phyloP scores from a whole-genome alignment of 257 asterid species.

The Solanum paucissectum region DNA sequence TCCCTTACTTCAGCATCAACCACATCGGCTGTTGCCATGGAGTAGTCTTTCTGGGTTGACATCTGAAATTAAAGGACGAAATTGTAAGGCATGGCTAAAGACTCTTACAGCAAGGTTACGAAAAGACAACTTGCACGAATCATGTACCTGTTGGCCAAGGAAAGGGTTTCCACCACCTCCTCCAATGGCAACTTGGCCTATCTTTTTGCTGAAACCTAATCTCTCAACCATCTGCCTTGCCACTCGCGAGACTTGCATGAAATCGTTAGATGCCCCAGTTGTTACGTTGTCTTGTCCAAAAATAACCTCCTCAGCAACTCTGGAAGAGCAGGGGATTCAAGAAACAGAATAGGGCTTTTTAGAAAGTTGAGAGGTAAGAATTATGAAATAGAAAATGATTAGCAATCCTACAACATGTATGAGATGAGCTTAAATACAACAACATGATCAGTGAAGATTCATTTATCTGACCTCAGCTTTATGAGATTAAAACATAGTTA shows the following conservation, averaged over 20 bases:
- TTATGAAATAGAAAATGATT: background rate
- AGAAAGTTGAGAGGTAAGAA: background rate
- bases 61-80: slow-evolving; percentile 6
- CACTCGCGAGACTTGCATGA: slow-evolving; percentile 97
- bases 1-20: slow-evolving; percentile 89
- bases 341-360: background rate
- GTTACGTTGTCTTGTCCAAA: slow-evolving; percentile 80
- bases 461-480: background rate
- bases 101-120: background rate
- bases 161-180: slow-evolving; percentile 92
- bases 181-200: slow-evolving; percentile 92
- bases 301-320: slow-evolving; percentile 90
- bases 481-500: background rate
- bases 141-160: slow-evolving; percentile 77
- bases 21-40: slow-evolving; percentile 94
- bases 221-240: slow-evolving; percentile 99
- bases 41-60: slow-evolving; percentile 71
- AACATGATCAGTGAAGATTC: background rate
- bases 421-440: background rate
- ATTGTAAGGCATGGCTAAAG: background rate
- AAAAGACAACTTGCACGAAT: background rate
- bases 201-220: slow-evolving; percentile 92
- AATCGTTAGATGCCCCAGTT: slow-evolving; percentile 99
- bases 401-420: background rate
- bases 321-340: slow-evolving; percentile 11